Base-by-base conservation (phyloP, 495 filamentous ascomycete genomes). In the Mytilinidion resinicola region DNA sequence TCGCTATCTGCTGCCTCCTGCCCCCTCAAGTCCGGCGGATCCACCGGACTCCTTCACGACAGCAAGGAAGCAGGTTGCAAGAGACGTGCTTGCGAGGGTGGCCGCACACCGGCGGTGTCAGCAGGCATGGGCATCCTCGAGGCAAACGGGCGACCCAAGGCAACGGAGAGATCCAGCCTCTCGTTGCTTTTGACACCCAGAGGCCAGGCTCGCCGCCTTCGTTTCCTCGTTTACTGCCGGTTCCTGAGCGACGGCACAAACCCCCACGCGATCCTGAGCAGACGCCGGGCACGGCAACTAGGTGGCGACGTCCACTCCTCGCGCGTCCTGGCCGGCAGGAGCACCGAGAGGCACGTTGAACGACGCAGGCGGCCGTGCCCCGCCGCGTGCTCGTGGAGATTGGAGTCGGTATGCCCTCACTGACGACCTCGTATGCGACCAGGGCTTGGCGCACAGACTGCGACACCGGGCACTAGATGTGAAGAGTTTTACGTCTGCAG, bases 111-210 rank as follows among this genome's bases (percentile, higher is more conserved):
- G 52, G 25, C 25, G 25, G 3, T 30, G 25, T 30, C 25, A 30
- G 25, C 25, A 30, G 25, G 25, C 25, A 30, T 30, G 25, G 25
- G 25, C 25, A 30, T 30, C 25, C 25, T 6, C 25, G 6, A 30
- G 25, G 25, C 25, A 30, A 42, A 49, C 17, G 11, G 34, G 55
- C 58, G 63, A 59, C 63, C 59, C 63, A 48, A 55, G 49, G 55
- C 39, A 19, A 19, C 57, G 63, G 63, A 56, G n/a, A 57, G 49
- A 42, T 56, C 39, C 63, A 66, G 63, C 59, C 63, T 66, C 59
- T 59, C 52, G 30, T 66, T 66, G 63, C 63, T 66, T 66, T 66
- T 53, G 53, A 30, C 55, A 62, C 60, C 62, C 59, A 62, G 48
- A 35, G 44, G 33, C 62, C 54, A 59, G 59, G 62, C 55, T 65